Percentiles rank a stretch among this genome's conserved stretches.
Conservation (phyloP, 1,284 basidiomycete species). For the Farysia itapuensis region DNA sequence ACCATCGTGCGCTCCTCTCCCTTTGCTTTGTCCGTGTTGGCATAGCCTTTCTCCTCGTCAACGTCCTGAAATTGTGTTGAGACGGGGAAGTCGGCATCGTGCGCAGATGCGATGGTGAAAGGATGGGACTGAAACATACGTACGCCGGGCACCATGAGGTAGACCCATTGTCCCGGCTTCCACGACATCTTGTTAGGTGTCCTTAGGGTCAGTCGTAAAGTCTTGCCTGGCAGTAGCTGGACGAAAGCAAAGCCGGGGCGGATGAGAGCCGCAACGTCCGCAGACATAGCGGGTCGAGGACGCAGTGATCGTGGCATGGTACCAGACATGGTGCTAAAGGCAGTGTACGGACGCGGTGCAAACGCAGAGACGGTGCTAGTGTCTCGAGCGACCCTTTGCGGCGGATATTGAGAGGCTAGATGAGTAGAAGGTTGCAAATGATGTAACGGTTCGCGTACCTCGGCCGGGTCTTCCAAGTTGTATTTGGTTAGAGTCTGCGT, state of each 20-base stretch:
- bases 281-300: slow-evolving; percentile 45
- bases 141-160: slow-evolving; percentile 73
- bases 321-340: slow-evolving; percentile 13
- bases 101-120: slow-evolving; percentile 75
- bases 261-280: slow-evolving; percentile 49
- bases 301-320: slow-evolving; percentile 10
- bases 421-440: not conserved
- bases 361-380: slow-evolving; percentile 10
- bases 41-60: slow-evolving; percentile 26
- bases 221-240: slow-evolving; percentile 76
- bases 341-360: slow-evolving; percentile 20
- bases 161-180: slow-evolving; percentile 78
- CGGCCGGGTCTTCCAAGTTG: slow-evolving; percentile 12
- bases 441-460: slow-evolving; percentile 1
- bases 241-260: slow-evolving; percentile 72
- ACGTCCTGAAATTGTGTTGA: slow-evolving; percentile 38
- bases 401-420: slow-evolving; percentile 1
- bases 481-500: slow-evolving; percentile 3
- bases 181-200: slow-evolving; percentile 65
- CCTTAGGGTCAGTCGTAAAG: slow-evolving; percentile 72
- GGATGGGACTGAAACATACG: slow-evolving; percentile 74
- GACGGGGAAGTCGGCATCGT: slow-evolving; percentile 62
- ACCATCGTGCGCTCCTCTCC: slow-evolving; percentile 66
- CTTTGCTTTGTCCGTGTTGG: slow-evolving; percentile 58
- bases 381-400: slow-evolving; percentile 1